Evolutionary conservation across 2,329 filamentous ascomycete species (phyloP), one percentile per base, ranked within the genome.

Genomic region (Colletotrichum horii): DNA sequence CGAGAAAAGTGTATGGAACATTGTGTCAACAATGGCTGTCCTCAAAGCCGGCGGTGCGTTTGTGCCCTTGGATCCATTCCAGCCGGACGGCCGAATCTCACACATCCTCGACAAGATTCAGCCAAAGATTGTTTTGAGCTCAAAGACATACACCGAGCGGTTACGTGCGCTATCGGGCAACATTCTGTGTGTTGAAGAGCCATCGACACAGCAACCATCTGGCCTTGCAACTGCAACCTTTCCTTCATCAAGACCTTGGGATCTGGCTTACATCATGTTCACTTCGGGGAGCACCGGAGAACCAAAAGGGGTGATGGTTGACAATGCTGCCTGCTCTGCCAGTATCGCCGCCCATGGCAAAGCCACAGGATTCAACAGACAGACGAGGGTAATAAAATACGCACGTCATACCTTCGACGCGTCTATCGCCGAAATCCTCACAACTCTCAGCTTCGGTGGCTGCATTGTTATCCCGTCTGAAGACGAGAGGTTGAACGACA

Each of bases 381-480:
- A 58, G 6, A 75, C 73, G 4, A 66, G 73, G 24, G 30, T 38
- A 16, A 34, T 75, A 14, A 64, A 75, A 28, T 75, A 68, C 36
- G 73, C 73, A 6, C 48, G 69, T 19, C 70, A 75, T 24, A 69
- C 73, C 2, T 75, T 75, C 28, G 73, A 73, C 24, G 73, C 73
- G n/a, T 75, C 69, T 8, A 67, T 75, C 16, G 69, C 70, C n/a
- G 90, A 92, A 76, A 87, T 89, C 1, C 82, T 91, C 15, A 86
- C 87, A 1, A 87, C 89, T 0, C 83, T 93, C 6, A 84, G 89
- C 14, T 83, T 87, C 36, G 92, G 92, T n/a, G 91, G 89, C 0
- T 92, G 89, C 70, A 84, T 93, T 11, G 93, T 91, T 71, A 84
- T 93, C 1, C 91, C 92, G 0, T 87, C 88, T 12, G 83, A 88